Evolutionary conservation across 345 rosid species (phyloP), one percentile per base, ranked within the genome.

Genomic region (Eucalyptus polyanthemos): DNA sequence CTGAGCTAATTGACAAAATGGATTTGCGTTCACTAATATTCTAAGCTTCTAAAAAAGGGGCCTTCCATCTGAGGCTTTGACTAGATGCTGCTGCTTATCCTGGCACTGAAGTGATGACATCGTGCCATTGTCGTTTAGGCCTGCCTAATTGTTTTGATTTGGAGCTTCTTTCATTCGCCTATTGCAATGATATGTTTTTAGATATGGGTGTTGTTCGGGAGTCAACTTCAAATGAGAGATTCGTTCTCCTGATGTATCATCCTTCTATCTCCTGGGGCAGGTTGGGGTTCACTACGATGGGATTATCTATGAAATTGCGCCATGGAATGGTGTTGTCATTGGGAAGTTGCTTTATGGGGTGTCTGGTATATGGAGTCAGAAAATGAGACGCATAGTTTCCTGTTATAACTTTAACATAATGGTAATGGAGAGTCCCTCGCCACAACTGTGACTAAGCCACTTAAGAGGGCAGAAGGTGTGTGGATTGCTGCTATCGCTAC

Each of bases 231-330:
- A 11, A 19, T 37, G 81, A 1, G 44, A 37, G 81, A 37, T 72
- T 42, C 10, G 14, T 72, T 72, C 81, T 72, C 45, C 40, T 37
- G 44, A 72, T 17, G 80, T 29, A 62, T 47, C 19, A 45, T 53
- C 31, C 56, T 25, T 51, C 14, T 67, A 7, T 86, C 14, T 83
- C 62, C 81, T 88, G 90, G 37, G 93, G 93, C 95, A 96, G 99
- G 91, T 97, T 92, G 98, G 99, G 90, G 97, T 97, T 62, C 99
- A 97, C 89, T 94, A 96, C 89, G 95, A 92, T 91, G 99, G 98
- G 72, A 90, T 89, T 50, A 91, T 97, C 87, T 96, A 92, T 88
- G 99, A 97, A 94, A 96, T 97, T 94, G 99, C 96, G 89, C 99
- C 99, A 17, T 97, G 99, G 99, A 95, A 94, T 56, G 98, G 96